These are phyloP conservation scores for Serendipita sp. DNA, from an alignment of 768 basidiomycete species.

Conservation along the genomic window DNA sequence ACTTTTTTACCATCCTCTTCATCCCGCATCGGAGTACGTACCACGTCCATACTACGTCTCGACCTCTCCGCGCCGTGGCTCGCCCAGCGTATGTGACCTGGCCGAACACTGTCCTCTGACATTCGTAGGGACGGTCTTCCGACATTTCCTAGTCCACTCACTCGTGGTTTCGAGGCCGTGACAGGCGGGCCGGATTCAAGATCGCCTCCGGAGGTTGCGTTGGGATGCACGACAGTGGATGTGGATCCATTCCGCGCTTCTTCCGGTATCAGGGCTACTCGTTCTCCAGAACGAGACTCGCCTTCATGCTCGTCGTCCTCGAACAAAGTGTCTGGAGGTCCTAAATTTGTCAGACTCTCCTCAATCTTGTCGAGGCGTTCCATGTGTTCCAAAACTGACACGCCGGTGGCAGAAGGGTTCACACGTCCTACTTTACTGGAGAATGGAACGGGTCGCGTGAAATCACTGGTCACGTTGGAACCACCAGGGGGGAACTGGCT, in stretches of 20 bases:
- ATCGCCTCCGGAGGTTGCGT: slow-evolving; percentile 11
- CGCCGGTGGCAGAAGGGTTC: slow-evolving; percentile 75
- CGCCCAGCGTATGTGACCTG: not conserved
- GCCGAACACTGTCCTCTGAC: not conserved
- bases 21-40: slow-evolving; percentile 30
- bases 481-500: slow-evolving; percentile 8
- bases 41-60: slow-evolving; percentile 17
- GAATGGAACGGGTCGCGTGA: slow-evolving; percentile 59
- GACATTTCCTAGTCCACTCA: slow-evolving; percentile 3
- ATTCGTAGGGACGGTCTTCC: not conserved
- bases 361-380: slow-evolving; percentile 68
- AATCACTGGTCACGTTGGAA: slow-evolving; percentile 24
- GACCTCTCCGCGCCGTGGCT: slow-evolving; percentile 9
- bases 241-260: slow-evolving; percentile 23
- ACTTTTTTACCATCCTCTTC: slow-evolving; percentile 33
- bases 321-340: not conserved
- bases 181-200: not conserved
- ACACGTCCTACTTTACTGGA: slow-evolving; percentile 70
- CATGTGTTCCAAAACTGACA: slow-evolving; percentile 69
- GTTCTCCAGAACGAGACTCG: not conserved
- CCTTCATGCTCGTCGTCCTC: slow-evolving; percentile 10
- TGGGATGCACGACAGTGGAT: slow-evolving; percentile 17
- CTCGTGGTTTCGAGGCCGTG: slow-evolving; percentile 6
- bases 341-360: slow-evolving; percentile 10
- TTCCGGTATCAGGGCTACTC: slow-evolving; percentile 22